Base-by-base conservation (phyloP, 2,329 filamentous ascomycete species). In the Aureobasidium subglaciale region DNA sequence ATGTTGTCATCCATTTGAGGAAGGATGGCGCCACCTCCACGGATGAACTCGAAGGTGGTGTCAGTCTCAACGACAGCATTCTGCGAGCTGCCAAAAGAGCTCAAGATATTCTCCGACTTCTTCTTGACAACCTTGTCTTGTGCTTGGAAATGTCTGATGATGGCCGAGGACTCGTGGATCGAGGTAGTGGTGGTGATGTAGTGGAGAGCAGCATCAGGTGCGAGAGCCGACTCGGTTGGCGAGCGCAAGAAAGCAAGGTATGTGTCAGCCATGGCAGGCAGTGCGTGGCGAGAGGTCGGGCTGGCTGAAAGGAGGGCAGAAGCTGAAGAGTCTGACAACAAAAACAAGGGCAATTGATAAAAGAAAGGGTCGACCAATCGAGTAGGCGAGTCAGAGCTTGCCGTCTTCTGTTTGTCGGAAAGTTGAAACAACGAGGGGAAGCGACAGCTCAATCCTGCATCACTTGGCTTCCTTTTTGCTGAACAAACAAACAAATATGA, bases 1-100 rank as follows among this genome's bases (percentile, higher is more conserved):
- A 97, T 96, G 75, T 96, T 96, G 76, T 96, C 90, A 66, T 97
- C 92, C 46, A 99, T 78, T 45, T 84, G 84, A 5, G 92, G 92
- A 56, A 97, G 80, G 74, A 93, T 97, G 61, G 86, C 81, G 61
- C 90, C 92, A 62, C 92, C 93, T 60, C 87, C 85, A 59, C 79
- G 83, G 56, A 85, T 69, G 70, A 99, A 96, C 68, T 95, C 87
- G 45, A 97, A 73, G 1, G 83, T 84, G 22, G 89, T 93, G 66
- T 95, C 87, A 45, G 90, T 78, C 71, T 97, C 91, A 58, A 88
- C 68, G 56, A 84, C 87, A 61, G 95, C 73, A 41, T 83, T 81
- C 70, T 83, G 80, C 56, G 78, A 70, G 59, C 84, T 84, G 68
- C 96, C 88, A 53, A 97, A 79, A 24, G 81, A 77, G 65, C 82